Evolutionary conservation across 1,284 basidiomycete species (phyloP), one percentile per base, ranked within the genome.

Genomic region (Ustilago lituana): DNA sequence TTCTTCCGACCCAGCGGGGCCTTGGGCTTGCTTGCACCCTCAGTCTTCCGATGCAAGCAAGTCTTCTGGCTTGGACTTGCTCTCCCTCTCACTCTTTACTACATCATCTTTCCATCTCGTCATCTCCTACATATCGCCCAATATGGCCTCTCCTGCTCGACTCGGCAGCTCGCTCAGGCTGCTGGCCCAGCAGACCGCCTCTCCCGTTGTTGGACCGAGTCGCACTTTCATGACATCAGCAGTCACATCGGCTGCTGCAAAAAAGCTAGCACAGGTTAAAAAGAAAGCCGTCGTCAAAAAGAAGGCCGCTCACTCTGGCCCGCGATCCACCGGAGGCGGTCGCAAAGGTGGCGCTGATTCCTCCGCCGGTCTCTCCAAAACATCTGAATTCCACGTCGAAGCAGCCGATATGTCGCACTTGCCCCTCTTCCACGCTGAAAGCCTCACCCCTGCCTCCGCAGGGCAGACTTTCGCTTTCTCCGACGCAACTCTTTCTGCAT

Each of bases 251-350:
- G 69, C 66, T 6, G 74, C 74, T 3, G 62, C 60, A 22, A 72
- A 74, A 37, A 74, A 61, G 43, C 44, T 70, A 3, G 51, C 68
- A 9, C 49, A 61, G n/a, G 65, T 64, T 12, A 79, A 79, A 54
- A 79, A 76, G 57, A 76, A 76, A 46, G 67, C 69, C 0, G 60
- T 74, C 5, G 65, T 77, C 53, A 75, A 74, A 50, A 76, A 76
- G 48, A 77, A 73, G 39, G 29, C 53, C 10, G 32, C 45, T 11
- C 51, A 45, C 17, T 61, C 68, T 14, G 72, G 72, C 10, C 67
- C 73, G 24, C 64, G 73, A 32, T 63, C 66, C n/a, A 66, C 73
- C 2, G 73, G 77, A 19, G 71, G 71, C 23, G 51, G 54, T 35
- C 64, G 73, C n/a, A 73, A 73, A 52, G 77, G 73, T 20, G 77